Evolutionary conservation across 1,139 yeast species (phyloP).

Genomic region (Protomyces pachydermus): DNA sequence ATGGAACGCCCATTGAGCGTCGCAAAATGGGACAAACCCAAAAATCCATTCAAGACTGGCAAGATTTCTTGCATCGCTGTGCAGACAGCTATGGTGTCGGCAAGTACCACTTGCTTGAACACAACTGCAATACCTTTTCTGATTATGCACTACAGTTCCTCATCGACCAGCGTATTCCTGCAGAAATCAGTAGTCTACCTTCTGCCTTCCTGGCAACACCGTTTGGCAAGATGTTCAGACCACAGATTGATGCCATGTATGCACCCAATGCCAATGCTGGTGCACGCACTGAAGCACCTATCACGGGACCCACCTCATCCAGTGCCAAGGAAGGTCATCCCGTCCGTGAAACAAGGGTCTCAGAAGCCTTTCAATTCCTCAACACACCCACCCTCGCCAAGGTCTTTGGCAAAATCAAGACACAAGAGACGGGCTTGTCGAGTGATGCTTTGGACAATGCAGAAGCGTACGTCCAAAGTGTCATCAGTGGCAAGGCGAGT

Average conservation of each 20-base stretch:
- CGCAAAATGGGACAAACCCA: slow-evolving; percentile 53
- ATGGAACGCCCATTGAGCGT: slow-evolving; percentile 55
- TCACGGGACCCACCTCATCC: slow-evolving; percentile 19
- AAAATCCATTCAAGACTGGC: slow-evolving; percentile 50
- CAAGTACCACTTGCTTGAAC: slow-evolving; percentile 56
- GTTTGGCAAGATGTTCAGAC: slow-evolving; percentile 50
- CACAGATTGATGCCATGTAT: slow-evolving; percentile 37
- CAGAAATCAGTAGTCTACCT: slow-evolving; percentile 51
- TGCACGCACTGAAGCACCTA: slow-evolving; percentile 1
- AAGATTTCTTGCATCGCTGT: slow-evolving; percentile 52
- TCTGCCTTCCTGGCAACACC: slow-evolving; percentile 56
- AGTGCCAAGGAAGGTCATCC: not conserved
- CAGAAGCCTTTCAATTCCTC: slow-evolving; percentile 1
- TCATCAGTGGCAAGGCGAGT: not conserved
- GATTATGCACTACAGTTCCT: slow-evolving; percentile 56
- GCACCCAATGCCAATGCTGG: not conserved
- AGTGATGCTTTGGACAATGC: not conserved
- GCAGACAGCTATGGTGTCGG: slow-evolving; percentile 47
- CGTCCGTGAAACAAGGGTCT: not conserved
- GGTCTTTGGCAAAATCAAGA: slow-evolving; percentile 4
- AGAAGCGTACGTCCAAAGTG: not conserved
- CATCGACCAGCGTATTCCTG: slow-evolving; percentile 52
- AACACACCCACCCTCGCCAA: slow-evolving; percentile 19
- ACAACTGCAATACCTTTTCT: slow-evolving; percentile 67
- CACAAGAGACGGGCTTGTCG: not conserved